A percentile compares a stretch with the other conserved stretches of the same genome.
Conservation (phyloP, 2,329 filamentous ascomycete genomes). For the Aspergillus ustus region DNA sequence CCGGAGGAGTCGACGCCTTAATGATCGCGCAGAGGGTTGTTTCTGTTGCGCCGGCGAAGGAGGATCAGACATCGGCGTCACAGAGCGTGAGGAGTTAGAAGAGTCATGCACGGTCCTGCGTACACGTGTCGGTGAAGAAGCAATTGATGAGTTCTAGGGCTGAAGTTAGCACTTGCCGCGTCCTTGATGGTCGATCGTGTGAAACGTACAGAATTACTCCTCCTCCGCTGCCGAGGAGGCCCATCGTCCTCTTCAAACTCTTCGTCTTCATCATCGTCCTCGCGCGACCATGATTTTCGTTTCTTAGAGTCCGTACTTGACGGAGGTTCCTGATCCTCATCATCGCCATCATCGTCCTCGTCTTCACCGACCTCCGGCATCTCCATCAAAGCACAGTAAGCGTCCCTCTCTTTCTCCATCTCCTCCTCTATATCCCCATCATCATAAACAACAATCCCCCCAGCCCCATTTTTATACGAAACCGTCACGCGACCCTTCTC, state of each 20-base stretch:
- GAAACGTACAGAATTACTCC: constrained; percentile 78
- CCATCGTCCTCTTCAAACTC: constrained; percentile 71
- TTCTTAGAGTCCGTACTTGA: constrained; percentile 60
- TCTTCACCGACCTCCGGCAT: constrained; percentile 90
- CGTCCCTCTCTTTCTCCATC: constrained; percentile 72
- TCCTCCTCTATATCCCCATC: constrained; percentile 94
- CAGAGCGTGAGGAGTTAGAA: constrained; percentile 52
- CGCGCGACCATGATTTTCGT: constrained; percentile 77
- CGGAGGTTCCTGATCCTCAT: constrained; percentile 58
- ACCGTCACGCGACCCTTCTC: constrained; percentile 72
- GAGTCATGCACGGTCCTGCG: constrained; percentile 45
- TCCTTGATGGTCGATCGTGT: not conserved
- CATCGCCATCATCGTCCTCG: constrained; percentile 66
- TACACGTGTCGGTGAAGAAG: constrained; percentile 48
- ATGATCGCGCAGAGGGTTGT: constrained; percentile 69
- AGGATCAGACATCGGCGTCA: constrained; percentile 47
- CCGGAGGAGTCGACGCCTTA: constrained; percentile 74
- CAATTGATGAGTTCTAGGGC: constrained; percentile 45
- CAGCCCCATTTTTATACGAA: constrained; percentile 71
- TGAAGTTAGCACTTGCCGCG: constrained; percentile 18
- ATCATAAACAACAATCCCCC: constrained; percentile 92
- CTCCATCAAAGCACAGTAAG: constrained; percentile 81
- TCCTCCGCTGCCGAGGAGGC: constrained; percentile 76
- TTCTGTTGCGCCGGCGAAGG: constrained; percentile 52
- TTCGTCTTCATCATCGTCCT: constrained; percentile 69